These are phyloP conservation scores for Thalassiosira profunda DNA, from an alignment of 108 stramenopile species.

Conservation along the genomic window DNA sequence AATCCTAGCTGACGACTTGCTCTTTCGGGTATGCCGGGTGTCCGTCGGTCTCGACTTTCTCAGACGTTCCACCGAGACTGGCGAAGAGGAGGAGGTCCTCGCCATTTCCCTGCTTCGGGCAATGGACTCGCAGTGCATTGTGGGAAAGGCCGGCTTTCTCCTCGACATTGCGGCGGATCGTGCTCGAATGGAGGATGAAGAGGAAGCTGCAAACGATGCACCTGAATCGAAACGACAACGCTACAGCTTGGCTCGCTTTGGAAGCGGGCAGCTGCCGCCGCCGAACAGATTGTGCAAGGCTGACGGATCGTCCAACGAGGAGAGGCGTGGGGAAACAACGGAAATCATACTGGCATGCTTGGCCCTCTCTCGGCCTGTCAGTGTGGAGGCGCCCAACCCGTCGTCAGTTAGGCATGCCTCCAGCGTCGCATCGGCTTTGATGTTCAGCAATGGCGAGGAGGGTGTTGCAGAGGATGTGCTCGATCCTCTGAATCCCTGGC, in stretches of 20 bases:
- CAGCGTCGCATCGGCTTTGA: slow-evolving; percentile 21
- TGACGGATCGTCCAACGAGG: not conserved
- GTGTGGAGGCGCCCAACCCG: slow-evolving; percentile 2
- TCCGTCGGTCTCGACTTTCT: slow-evolving; percentile 24
- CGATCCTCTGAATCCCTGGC: slow-evolving; percentile 55
- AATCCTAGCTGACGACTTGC: slow-evolving; percentile 31
- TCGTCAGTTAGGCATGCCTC: slow-evolving; percentile 12
- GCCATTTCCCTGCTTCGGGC: slow-evolving; percentile 25
- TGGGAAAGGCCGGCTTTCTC: slow-evolving; percentile 23
- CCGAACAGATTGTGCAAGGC: no score
- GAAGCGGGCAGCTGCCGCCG: not conserved
- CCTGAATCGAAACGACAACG: slow-evolving; percentile 25
- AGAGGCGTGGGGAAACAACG: slow-evolving; percentile 18
- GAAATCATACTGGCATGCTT: slow-evolving; percentile 26
- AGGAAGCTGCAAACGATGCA: not conserved
- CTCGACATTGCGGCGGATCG: slow-evolving; percentile 20
- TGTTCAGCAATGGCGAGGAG: not conserved
- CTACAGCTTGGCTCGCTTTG: not conserved
- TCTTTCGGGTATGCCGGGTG: slow-evolving; percentile 24
- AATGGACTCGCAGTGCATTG: slow-evolving; percentile 10
- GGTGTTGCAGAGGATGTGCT: not conserved
- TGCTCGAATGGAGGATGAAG: not conserved
- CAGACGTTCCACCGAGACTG: not conserved
- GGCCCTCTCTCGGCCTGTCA: slow-evolving; percentile 18
- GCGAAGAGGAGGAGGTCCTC: slow-evolving; percentile 21